Evolutionary conservation across 164 flowering plant genomes (phyloP), one percentile per base, ranked within the genome.

Genomic region (Magnolia kwangsiensis): DNA sequence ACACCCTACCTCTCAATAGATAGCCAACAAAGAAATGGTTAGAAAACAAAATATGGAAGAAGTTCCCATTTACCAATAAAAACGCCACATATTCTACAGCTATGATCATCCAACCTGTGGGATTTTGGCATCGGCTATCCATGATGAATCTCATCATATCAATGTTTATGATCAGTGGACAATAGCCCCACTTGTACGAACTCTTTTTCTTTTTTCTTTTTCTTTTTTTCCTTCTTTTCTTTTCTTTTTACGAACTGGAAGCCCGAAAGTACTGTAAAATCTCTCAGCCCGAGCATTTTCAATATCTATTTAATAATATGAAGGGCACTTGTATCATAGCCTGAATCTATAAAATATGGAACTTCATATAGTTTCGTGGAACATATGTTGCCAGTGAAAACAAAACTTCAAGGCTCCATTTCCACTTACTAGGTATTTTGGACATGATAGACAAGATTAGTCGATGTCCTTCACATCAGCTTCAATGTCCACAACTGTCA

Each of bases 391-490:
- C 19, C 8, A 49, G 70, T 37, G 66, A 50, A 63, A 31, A 24
- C 1, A 2, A 50, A 51, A 31, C 51, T 29, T 69, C 4, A 11
- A 65, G 24, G 63, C 29, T 51, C 58, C 27, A 50, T 29, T 14
- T 65, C 59, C 7, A 68, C 66, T 23, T 18, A 63, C 77, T 71
- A 63, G 67, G 23, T 49, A 45, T 18, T 61, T 45, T 13, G 1
- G 37, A 23, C 21, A 21, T 18, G 61, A 70, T 27, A 68, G 37
- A 16, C 19, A 1, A 55, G 21, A 78, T 93, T 86, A 93, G 23
- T 94, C 97, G 19, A 83, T 89, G 82, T 94, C 98, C 80, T 82
- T 91, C 58, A 94, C 80, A 81, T 94, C 97, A 29, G 97, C 98
- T 88, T 92, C 98, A 72, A 94, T 80, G 80, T 92, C 98, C 50